Base-by-base conservation (phyloP, 495 filamentous ascomycete genomes). In the Penicillium alfredii region DNA sequence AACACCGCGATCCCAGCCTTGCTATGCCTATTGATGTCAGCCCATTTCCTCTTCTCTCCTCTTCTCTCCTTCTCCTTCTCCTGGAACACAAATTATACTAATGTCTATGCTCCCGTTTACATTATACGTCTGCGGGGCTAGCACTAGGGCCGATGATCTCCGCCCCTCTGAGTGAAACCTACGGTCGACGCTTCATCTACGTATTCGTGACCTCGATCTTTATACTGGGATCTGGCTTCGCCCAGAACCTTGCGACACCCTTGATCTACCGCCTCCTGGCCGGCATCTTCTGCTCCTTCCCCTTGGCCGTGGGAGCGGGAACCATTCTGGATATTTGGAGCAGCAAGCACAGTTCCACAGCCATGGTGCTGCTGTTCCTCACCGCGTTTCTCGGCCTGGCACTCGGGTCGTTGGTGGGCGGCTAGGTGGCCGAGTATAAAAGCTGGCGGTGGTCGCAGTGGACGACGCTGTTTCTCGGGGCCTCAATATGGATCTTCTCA, bases 181-280 rank as follows among this genome's bases (percentile, higher is more conserved):
- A 63, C 38, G 78, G 78, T 10, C 65, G 78, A 6, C 64, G 68
- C 33, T 54, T 63, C 7, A 67, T 82, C 16, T 82, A 74, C 44
- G 46, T 66, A 0, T 74, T 74, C 0, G 13, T 79, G 0, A 74
- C 64, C 26, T 69, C 70, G n/a, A 50, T 84, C 4, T 86, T 86
- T 57, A 74, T 71, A 0, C 42, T 84, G 8, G 83, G 81, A 10
- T 68, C 74, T 7, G 78, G 71, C 0, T 62, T 80, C 13, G 69
- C 76, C 1, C 63, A 69, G 11, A 73, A 60, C 14, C 73, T 86
- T 27, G 73, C 60, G 17, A 64, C 68, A 0, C 53, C 85, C 8
- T 60, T 72, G 11, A 58, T 79, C 31, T 72, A 73, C 21, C 69
- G 82, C 4, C 76, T 84, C 51, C 61, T 86, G 12, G 75, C 80